Base-by-base conservation (phyloP, 495 filamentous ascomycete species). In the Pyrenopolyporus hunteri region DNA sequence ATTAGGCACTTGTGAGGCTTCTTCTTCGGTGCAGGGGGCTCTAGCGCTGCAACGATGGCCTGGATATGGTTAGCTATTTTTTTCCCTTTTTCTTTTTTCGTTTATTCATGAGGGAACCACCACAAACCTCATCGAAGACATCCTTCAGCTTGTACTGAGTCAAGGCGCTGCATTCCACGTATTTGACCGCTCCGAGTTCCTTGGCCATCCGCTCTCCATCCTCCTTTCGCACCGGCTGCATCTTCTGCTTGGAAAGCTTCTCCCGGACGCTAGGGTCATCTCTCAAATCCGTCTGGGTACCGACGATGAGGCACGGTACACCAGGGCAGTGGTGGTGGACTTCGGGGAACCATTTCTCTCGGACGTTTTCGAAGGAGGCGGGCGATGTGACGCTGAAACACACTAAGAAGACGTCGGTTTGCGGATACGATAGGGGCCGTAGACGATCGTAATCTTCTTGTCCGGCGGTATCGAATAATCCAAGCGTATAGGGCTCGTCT, bases 381-480 rank as follows among this genome's bases (percentile, higher is more conserved):
- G 95, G 94, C 9, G 94, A 98, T 26, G 93, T 98, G 65, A 98
- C 94, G 70, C 90, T 95, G 76, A 98, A 98, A 78, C 94, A 98
- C 64, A 98, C 93, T 33, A 98, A 86, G 78, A 98, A 98, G 44
- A 98, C 94, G 73, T 98, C 94, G 63, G 94, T 98, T 77, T 98
- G 94, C 0, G 94, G 94, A 70, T 98, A 98, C 46, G 94, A 98
- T 53, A 98, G 83, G 11, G 94, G 94, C 31, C 94, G 91, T 35
- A 98, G 86, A 55, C 94, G 90, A 77, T 98, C 94, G 75, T 98
- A 98, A 86, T 98, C 94, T 80, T 98, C 94, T 81, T 98, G 94
- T 67, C 94, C 94, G 45, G 94, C 94, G 25, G 94, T 98, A 87
- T 98, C 94, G 71, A 98, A 98, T 6, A 98, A 84, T 25, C 94